Percentiles rank a stretch among this genome's conserved stretches.
Evolutionary conservation across 768 basidiomycete species (phyloP).

Genomic region (Daedaleopsis nitida): DNA sequence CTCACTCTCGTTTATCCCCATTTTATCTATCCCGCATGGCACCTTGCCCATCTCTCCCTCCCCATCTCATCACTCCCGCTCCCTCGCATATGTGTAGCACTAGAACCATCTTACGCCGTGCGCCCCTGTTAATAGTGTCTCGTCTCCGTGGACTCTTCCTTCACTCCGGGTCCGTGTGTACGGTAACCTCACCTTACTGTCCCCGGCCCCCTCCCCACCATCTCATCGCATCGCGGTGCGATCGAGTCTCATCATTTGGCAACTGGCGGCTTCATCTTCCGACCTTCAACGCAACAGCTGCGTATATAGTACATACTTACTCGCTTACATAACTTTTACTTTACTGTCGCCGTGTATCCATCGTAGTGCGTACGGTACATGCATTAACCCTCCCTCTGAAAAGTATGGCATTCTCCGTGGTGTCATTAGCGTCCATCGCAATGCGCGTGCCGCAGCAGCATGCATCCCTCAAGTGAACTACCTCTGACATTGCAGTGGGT

Average conservation of each 20-base stretch:
- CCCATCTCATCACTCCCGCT: neutral
- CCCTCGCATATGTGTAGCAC: slow-evolving; percentile 2
- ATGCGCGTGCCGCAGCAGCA: no score
- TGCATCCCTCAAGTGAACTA: no score
- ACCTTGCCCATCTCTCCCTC: neutral
- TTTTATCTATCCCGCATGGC: neutral
- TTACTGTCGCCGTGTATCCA: neutral
- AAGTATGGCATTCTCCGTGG: neutral
- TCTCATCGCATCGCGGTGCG: no score
- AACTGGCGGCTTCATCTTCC: no score
- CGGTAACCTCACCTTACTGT: no score
- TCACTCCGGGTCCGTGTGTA: no score
- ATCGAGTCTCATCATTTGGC: no score
- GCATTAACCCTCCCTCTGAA: neutral
- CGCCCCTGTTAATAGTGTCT: neutral
- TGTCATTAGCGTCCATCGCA: no score
- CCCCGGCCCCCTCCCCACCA: no score
- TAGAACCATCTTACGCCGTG: neutral
- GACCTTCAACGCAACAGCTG: no score
- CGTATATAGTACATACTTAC: no score
- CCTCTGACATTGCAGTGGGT: no score
- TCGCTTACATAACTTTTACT: neutral
- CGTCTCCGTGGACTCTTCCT: neutral
- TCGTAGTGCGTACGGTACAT: neutral
- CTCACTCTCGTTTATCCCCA: neutral